A percentile compares a stretch with the other conserved stretches of the same genome.
Conservation (phyloP, 2,329 filamentous ascomycete species). For the Paracoccidioides brasiliensis region DNA sequence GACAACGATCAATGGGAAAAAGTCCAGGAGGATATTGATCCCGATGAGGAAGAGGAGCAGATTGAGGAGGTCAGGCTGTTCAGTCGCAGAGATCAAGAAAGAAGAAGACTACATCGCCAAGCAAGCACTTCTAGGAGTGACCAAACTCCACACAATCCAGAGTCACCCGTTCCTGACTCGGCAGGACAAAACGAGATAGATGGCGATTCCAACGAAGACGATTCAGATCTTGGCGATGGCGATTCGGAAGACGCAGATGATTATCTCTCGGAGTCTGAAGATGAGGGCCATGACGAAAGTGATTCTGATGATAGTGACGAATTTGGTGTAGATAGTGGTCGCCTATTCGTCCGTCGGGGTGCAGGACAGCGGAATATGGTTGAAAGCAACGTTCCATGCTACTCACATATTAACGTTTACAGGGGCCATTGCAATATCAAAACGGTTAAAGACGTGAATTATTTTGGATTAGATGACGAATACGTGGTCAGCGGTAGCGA, state of each 20-base stretch:
- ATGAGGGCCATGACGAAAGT: slow-evolving; percentile 18
- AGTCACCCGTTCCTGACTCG: background rate
- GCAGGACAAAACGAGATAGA: background rate
- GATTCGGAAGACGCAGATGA: slow-evolving; percentile 17
- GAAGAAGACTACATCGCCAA: background rate
- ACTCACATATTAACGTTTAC: slow-evolving; percentile 44
- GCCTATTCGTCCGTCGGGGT: slow-evolving; percentile 35
- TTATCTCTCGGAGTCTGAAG: slow-evolving; percentile 19
- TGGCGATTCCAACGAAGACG: slow-evolving; percentile 12
- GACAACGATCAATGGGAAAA: slow-evolving; percentile 31
- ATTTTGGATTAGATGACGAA: slow-evolving; percentile 53
- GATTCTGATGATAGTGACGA: slow-evolving; percentile 23
- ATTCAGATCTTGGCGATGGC: slow-evolving; percentile 17
- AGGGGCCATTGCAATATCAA: slow-evolving; percentile 53
- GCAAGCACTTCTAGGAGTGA: background rate
- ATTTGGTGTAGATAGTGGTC: slow-evolving; percentile 15
- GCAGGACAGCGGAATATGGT: slow-evolving; percentile 37
- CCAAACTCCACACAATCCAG: background rate
- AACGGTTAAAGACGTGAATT: slow-evolving; percentile 58
- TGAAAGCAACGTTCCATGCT: slow-evolving; percentile 42
- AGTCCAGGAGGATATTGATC: slow-evolving; percentile 35
- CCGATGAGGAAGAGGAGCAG: slow-evolving; percentile 33
- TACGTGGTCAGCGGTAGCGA: slow-evolving; percentile 57
- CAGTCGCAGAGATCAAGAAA: slow-evolving; percentile 1
- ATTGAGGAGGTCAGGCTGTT: slow-evolving; percentile 26